These are phyloP conservation scores for Ceratocystis smalleyi DNA, from an alignment of 2,329 filamentous ascomycete genomes.

Conservation along the genomic window DNA sequence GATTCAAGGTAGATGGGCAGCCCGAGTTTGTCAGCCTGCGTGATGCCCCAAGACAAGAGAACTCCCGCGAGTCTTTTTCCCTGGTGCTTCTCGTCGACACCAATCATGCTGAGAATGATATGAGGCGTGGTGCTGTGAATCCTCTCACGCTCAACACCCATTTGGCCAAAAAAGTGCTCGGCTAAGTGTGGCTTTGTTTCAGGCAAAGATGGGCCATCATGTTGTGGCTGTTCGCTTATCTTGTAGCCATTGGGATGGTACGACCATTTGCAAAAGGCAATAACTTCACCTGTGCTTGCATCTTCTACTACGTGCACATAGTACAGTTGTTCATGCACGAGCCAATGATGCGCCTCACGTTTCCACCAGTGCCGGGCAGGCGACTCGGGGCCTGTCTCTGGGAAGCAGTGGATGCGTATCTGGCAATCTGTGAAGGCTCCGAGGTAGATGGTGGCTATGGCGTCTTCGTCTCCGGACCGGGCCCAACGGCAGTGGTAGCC, in stretches of 20 bases:
- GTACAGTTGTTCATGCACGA: conserved; percentile 7
- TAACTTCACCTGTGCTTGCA: conserved; percentile 1
- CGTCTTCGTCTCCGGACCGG: conserved; percentile 6
- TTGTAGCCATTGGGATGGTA: conserved; percentile 14
- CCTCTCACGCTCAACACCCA: conserved; percentile 9
- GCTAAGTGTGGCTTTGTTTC: conserved; percentile 7
- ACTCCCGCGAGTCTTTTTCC: conserved; percentile 2
- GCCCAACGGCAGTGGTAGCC: conserved; percentile 14
- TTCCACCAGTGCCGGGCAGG: conserved; percentile 12
- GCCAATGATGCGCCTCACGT: conserved; percentile 11
- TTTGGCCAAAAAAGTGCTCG: conserved; percentile 14
- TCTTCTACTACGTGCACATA: conserved; percentile 10
- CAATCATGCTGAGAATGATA: conserved; percentile 14
- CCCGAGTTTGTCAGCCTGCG: conserved; percentile 10
- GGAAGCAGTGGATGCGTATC: conserved; percentile 15
- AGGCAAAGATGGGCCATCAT: not conserved
- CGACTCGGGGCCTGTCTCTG: not conserved
- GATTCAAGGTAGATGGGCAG: conserved; percentile 15
- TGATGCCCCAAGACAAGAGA: conserved; percentile 14
- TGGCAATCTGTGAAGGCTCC: conserved; percentile 11
- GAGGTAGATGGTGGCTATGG: conserved; percentile 13
- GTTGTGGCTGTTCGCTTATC: not conserved
- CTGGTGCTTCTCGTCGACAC: conserved; percentile 11
- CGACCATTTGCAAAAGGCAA: conserved; percentile 17
- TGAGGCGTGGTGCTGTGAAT: conserved; percentile 15